Evolutionary conservation across 2,329 filamentous ascomycete genomes (phyloP).

Genomic region (Orbilia oligospora): DNA sequence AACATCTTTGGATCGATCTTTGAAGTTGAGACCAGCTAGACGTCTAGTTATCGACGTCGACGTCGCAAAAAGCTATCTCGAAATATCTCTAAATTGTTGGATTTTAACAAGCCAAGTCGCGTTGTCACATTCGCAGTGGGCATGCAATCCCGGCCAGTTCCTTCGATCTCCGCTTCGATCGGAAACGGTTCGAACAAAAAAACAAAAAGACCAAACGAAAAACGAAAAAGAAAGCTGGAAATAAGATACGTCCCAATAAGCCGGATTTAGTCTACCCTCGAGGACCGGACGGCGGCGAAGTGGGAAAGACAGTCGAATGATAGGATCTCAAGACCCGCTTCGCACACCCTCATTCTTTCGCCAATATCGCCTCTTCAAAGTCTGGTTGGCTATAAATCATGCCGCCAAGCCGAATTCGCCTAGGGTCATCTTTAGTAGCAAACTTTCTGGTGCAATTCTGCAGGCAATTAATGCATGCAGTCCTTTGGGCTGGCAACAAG

Average conservation of each 20-base stretch:
- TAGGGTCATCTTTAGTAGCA: slow-evolving; percentile 22
- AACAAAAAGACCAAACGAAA: neutral
- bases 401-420: slow-evolving; percentile 23
- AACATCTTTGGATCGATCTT: slow-evolving; percentile 8
- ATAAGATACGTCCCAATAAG: slow-evolving; percentile 8
- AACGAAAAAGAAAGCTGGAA: slow-evolving; percentile 3
- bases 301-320: slow-evolving; percentile 5
- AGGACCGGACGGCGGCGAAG: neutral
- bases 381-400: slow-evolving; percentile 5
- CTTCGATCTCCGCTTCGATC: neutral
- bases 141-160: neutral
- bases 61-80: too few species aligned
- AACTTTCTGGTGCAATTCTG: slow-evolving; percentile 11
- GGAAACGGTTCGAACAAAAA: neutral
- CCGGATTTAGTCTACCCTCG: slow-evolving; percentile 19
- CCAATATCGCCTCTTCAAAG: neutral
- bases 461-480: neutral
- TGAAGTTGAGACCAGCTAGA: too few species aligned
- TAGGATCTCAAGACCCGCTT: slow-evolving; percentile 29
- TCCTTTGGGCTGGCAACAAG: neutral
- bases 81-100: neutral
- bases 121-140: neutral
- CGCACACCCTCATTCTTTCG: slow-evolving; percentile 11
- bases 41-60: too few species aligned
- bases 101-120: slow-evolving; percentile 20